Base-by-base conservation (phyloP, 2,329 filamentous ascomycete species). In the Alternaria infectoria region DNA sequence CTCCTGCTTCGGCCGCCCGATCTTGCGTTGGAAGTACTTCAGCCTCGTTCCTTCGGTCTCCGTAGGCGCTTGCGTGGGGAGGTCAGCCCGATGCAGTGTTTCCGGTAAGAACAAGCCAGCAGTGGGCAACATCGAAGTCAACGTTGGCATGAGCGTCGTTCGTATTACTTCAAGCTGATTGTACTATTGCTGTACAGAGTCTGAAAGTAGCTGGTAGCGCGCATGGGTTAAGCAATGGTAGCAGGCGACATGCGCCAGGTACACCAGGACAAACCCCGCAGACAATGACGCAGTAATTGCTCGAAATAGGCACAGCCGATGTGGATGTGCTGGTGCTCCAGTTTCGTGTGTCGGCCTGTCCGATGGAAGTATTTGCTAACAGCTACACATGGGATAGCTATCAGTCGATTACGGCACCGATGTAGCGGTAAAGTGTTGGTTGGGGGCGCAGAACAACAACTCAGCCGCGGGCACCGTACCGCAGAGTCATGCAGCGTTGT, bases 71-170 rank as follows among this genome's bases (percentile, higher is more conserved):
- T 49, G 23, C 12, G 32, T 59, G 23, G 57, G 43, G 30, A 45
- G 40, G 8, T 57, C 44, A 25, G 45, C 45, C 30, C 56, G 52
- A 36, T 73, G 63, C 21, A 73, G 57, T 45, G 56, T 71, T 21
- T 70, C 65, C 5, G 69, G 69, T 23, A 75, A 62, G 26, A 68
- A 74, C 8, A 73, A 57, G 30, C 68, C 69, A 10, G 68, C 70
- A 15, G 52, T 21, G 21, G 66, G 64, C 43, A 66, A 51, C 64
- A 66, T 68, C 8, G 36, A 46, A 57, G 40, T 21, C 23, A 43
- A 26, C 6, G 30, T 60, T 57, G 45, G 59, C 26, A 54, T 59
- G 28, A 44, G 21, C 28, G 26, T 17, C 30, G 8, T 11, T 49
- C 30, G 40, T 43, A 55, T 30, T 13, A 36, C 50, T n/a, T 40